A percentile compares a stretch with the other conserved stretches of the same genome.
These are phyloP conservation scores for Senna siamea DNA, from an alignment of 306 rosid genomes.

Conservation along the genomic window DNA sequence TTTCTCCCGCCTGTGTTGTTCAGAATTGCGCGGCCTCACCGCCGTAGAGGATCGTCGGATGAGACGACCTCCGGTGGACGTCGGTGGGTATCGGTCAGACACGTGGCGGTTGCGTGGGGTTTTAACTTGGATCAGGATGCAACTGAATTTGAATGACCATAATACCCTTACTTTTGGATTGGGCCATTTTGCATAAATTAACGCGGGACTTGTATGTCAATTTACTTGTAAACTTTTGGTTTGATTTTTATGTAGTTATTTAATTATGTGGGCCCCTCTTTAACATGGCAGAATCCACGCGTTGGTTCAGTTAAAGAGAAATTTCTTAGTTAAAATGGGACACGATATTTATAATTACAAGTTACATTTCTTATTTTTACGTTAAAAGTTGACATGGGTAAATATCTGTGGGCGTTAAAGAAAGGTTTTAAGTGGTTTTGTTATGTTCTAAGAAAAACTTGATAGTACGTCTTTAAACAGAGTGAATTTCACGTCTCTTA, in stretches of 20 bases:
- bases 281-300: too few relatives aligned
- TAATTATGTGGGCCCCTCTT: neutral
- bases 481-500: too few relatives aligned
- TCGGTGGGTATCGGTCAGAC: neutral
- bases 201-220: neutral
- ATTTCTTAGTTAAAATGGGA: too few relatives aligned
- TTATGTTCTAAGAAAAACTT: too few relatives aligned
- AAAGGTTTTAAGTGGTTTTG: too few relatives aligned
- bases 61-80: neutral
- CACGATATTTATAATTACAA: too few relatives aligned
- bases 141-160: slow-evolving; percentile 17
- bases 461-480: too few relatives aligned
- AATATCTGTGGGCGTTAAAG: too few relatives aligned
- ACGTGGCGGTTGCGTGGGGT: neutral
- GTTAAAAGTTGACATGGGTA: too few relatives aligned
- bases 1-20: slow-evolving; percentile 26
- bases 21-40: slow-evolving; percentile 27
- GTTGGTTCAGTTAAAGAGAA: too few relatives aligned
- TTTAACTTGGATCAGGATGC: neutral
- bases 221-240: neutral
- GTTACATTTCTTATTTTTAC: too few relatives aligned
- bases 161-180: slow-evolving; percentile 24
- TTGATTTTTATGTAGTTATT: neutral
- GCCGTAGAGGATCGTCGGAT: neutral
- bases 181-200: neutral